These are phyloP conservation scores for Claviceps pusilla DNA, from an alignment of 2,329 filamentous ascomycete species.

Conservation along the genomic window DNA sequence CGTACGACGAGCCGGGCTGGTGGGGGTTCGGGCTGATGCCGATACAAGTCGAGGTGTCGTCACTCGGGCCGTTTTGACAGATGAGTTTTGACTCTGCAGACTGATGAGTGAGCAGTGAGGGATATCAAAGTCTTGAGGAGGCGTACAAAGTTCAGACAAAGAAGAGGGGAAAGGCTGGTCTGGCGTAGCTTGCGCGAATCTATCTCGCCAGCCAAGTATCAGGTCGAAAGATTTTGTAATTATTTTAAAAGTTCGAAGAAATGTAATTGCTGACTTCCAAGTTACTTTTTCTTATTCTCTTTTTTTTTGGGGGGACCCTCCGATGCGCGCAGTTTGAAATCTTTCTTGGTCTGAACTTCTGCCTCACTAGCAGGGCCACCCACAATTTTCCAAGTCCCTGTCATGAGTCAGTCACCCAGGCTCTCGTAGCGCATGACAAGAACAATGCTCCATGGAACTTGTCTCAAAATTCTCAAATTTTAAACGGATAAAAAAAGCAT, in stretches of 20 bases:
- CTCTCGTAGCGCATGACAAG: not conserved
- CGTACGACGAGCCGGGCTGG: not conserved
- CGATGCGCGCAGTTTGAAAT: not conserved
- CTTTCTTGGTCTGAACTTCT: not conserved
- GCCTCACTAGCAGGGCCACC: not conserved
- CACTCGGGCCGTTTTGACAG: not conserved
- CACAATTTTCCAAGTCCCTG: not conserved
- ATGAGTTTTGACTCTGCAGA: not conserved
- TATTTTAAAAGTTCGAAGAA: not conserved
- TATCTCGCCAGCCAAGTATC: not conserved
- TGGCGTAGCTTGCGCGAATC: not conserved
- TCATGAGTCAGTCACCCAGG: not conserved
- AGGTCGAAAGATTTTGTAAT: not conserved
- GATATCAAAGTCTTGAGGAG: not conserved
- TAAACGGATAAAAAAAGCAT: not conserved
- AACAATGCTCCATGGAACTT: not conserved
- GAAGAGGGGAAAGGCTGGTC: not conserved
- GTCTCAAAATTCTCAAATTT: too few species aligned
- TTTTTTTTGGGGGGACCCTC: not conserved
- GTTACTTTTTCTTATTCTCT: not conserved
- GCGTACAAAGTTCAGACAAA: not conserved
- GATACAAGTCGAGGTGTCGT: conserved; percentile 14
- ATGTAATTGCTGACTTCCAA: not conserved
- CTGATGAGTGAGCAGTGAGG: not conserved
- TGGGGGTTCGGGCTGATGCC: conserved; percentile 5